Evolutionary conservation across 2,329 filamentous ascomycete species (phyloP).

Genomic region (Cladosporium velox): DNA sequence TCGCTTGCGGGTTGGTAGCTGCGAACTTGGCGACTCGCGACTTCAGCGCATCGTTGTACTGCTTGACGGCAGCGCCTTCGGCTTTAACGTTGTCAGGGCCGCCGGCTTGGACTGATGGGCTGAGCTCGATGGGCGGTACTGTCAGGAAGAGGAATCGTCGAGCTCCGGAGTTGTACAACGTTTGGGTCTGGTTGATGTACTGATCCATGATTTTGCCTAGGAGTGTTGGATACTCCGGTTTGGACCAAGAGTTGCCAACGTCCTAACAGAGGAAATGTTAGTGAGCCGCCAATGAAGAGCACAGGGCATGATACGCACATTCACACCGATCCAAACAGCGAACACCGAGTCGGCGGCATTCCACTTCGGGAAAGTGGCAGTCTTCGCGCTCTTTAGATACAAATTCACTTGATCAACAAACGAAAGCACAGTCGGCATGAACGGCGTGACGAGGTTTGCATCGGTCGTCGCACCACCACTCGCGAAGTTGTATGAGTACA

Average conservation of each 20-base stretch:
- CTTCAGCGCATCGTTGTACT: conserved; percentile 15
- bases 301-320: conserved; percentile 30
- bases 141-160: conserved; percentile 54
- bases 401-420: conserved; percentile 55
- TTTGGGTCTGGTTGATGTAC: conserved; percentile 41
- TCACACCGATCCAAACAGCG: conserved; percentile 52
- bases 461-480: conserved; percentile 50
- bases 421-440: conserved; percentile 50
- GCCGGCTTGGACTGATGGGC: conserved; percentile 51
- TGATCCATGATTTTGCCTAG: conserved; percentile 41
- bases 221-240: conserved; percentile 38
- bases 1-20: not conserved
- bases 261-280: conserved; percentile 36
- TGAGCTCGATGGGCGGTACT: conserved; percentile 54
- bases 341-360: conserved; percentile 49
- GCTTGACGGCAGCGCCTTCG: conserved; percentile 29
- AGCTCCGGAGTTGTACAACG: conserved; percentile 49
- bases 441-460: conserved; percentile 54
- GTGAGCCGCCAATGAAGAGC: not conserved
- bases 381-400: conserved; percentile 37
- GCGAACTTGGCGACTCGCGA: not conserved
- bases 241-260: conserved; percentile 53
- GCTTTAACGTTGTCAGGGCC: conserved; percentile 36
- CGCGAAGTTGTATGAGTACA: conserved; percentile 56
- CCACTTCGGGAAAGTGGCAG: conserved; percentile 30